Base-by-base conservation (phyloP, 352 stramenopile species). In the Globisporangium echinulatum region DNA sequence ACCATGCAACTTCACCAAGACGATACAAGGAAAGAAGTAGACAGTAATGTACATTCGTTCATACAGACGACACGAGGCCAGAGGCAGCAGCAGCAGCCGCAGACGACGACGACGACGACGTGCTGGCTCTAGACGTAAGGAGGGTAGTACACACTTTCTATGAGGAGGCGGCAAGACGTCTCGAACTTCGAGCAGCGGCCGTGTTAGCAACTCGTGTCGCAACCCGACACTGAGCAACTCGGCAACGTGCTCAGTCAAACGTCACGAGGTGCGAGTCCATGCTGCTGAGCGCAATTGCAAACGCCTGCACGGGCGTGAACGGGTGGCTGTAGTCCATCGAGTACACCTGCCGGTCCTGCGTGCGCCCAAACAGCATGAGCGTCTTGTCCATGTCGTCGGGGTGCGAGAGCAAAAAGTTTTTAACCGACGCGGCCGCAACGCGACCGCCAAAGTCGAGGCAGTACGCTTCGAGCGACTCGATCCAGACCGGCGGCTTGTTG, bases 251-350 rank as follows among this genome's bases (percentile, higher is more conserved):
- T 56, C 85, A 93, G 74, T 93, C 84, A 50, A 93, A 93, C 7
- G 84, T 93, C 52, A 91, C 84, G 39, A 93, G 74, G 67, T 93
- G 81, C 54, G 84, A 93, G 68, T 93, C 84, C 84, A 93, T 93
- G 71, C 74, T 87, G 69, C 85, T 96, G 7, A 96, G 77, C 42
- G 82, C 81, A 61, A 96, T 92, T 11, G 83, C 85, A 56, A 96
- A 94, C 19, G 87, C 87, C 64, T 94, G 84, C 54, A 92, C 76
- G 0, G 87, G 85, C 37, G 87, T 88, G 65, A 96, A 88, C 60
- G 87, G 86, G 59, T 90, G 79, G 17, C 70, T 72, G 62, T 92
- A 94, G 72, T 96, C 87, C 76, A 96, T 90, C 53, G 85, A 92
- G 74, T 94, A 96, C 48, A 96, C 83, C 58, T 96, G 81, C 1